A percentile compares a stretch with the other conserved stretches of the same genome.
Conservation (phyloP, 139 green algal species). For the Chlorella sorokiniana region DNA sequence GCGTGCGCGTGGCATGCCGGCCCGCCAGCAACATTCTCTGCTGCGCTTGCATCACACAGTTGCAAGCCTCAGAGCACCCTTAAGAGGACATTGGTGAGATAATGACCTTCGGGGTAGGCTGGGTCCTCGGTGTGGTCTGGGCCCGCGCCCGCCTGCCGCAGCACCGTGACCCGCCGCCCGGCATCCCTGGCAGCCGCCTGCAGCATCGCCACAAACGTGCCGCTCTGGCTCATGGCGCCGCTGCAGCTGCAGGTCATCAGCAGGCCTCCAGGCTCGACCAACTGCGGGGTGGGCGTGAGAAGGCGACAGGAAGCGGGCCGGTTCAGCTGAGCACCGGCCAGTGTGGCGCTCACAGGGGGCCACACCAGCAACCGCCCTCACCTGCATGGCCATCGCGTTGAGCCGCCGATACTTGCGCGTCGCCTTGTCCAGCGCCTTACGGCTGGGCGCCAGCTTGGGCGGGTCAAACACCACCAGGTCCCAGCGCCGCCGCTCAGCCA, state of each 20-base stretch:
- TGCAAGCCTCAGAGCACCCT: conserved; percentile 45
- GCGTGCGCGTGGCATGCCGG: too few relatives aligned
- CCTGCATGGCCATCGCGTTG: conserved; percentile 69
- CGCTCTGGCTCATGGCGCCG: conserved; percentile 82
- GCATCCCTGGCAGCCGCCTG: conserved; percentile 42
- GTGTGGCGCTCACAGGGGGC: not conserved
- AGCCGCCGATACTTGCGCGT: conserved; percentile 55
- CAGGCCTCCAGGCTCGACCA: conserved; percentile 81
- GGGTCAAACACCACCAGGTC: conserved; percentile 95
- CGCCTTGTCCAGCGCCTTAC: conserved; percentile 53
- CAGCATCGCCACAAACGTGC: conserved; percentile 60
- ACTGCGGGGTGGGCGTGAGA: conserved; percentile 43
- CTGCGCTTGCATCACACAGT: too few relatives aligned
- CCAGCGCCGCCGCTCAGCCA: conserved; percentile 49
- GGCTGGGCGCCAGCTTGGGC: conserved; percentile 91
- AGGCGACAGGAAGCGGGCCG: not conserved
- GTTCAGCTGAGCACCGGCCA: not conserved
- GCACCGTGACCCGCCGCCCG: conserved; percentile 55
- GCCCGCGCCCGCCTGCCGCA: conserved; percentile 70
- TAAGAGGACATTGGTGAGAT: conserved; percentile 79
- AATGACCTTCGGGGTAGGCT: conserved; percentile 81
- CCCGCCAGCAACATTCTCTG: too few relatives aligned
- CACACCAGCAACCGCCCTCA: not conserved
- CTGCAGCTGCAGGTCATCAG: conserved; percentile 96
- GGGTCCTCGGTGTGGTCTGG: conserved; percentile 77